Conservation (phyloP, 441 rosid genomes). For the Caryocar brasiliense region DNA sequence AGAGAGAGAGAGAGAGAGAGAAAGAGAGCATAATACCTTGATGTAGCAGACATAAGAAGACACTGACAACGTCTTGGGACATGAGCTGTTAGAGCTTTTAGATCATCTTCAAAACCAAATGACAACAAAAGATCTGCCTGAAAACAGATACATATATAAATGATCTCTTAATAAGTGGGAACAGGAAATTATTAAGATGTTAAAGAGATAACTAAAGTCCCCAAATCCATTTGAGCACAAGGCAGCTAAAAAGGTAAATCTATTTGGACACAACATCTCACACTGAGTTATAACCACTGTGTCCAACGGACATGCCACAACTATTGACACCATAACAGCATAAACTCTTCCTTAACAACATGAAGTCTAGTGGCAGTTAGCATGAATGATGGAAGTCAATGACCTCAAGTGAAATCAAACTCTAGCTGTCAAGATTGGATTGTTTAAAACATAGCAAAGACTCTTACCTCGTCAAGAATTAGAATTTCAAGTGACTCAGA, state of each 20-base stretch:
- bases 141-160: constrained; percentile 25
- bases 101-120: constrained; percentile 86
- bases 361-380: background rate
- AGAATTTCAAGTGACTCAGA: constrained; percentile 66
- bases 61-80: constrained; percentile 82
- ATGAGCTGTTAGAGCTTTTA: constrained; percentile 65
- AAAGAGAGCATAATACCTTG: constrained; percentile 48
- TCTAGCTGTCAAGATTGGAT: no score
- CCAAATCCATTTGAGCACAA: no score
- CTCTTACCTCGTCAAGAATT: constrained; percentile 82
- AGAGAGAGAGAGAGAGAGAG: background rate
- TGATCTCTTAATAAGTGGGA: background rate
- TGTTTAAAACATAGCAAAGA: no score
- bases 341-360: no score
- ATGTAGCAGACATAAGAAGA: constrained; percentile 96
- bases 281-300: background rate
- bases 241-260: no score
- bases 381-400: background rate
- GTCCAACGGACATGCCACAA: background rate
- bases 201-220: no score
- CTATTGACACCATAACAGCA: background rate
- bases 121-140: constrained; percentile 95
- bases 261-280: no score
- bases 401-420: no score
- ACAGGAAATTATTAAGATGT: no score